Evolutionary conservation across 2,329 filamentous ascomycete genomes (phyloP), one percentile per base, ranked within the genome.

Genomic region (Aspergillus hortae): DNA sequence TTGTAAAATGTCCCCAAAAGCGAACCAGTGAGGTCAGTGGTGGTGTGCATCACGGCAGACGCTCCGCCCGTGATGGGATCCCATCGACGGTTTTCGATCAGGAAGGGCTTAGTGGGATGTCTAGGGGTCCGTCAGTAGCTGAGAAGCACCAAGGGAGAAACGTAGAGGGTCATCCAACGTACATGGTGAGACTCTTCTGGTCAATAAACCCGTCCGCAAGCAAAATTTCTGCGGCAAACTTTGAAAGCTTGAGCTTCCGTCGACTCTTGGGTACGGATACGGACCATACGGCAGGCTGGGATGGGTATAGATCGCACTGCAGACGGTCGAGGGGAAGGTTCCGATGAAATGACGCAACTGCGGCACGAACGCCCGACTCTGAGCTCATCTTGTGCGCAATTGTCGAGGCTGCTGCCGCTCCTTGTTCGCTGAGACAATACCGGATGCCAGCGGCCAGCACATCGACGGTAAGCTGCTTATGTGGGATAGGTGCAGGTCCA

Each of bases 401-500:
- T 1, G 66, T 63, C 3, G 65, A 57, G 0, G 77, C 78, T 4
- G 68, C 64, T 4, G 59, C 57, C 9, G 62, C 58, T 9, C 69
- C 71, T 38, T 72, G 64, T 0, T 69, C 63, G 3, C 66, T 72
- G 0, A 80, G 65, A 47, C 74, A 77, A 48, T 68, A 73, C 4
- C 56, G 61, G 40, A 82, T 81, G 4, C 75, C 77, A 1, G 70
- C 68, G 0, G 75, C 72, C 1, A 82, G 63, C 11, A 68, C 75
- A 9, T 74, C 63, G 3, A 71, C 64, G 1, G 70, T 76, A n/a
- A 82, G 67, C 14, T 69, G 58, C 44, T 74, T 73, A 55, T 76
- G 69, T 0, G 76, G 74, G 12, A 81, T 74, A 0, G 78, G 78
- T 4, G 64, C 58, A 2, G 79, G 75, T 0, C 79, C 79, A 23